These are phyloP conservation scores for Lipomyces japonicus DNA, from an alignment of 805 yeast genomes.

Conservation along the genomic window DNA sequence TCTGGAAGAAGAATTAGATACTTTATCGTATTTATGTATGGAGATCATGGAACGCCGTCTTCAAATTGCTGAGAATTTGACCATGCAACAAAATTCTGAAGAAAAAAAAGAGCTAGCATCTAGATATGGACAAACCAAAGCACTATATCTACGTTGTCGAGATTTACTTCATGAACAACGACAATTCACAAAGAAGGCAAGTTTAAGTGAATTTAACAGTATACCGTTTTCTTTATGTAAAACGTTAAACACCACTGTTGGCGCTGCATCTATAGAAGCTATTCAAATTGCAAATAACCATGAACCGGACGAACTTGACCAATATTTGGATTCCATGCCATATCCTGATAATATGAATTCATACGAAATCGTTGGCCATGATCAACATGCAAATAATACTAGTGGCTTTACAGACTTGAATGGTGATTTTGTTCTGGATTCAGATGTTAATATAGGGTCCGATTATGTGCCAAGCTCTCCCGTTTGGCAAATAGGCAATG, in stretches of 20 bases:
- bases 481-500: background rate
- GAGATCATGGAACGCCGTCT: conserved; percentile 14
- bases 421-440: conserved; percentile 2
- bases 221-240: no score
- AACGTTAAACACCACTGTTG: no score
- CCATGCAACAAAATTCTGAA: conserved; percentile 6
- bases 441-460: background rate
- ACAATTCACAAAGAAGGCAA: no score
- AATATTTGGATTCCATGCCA: background rate
- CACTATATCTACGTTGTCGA: conserved; percentile 8
- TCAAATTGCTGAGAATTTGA: conserved; percentile 13
- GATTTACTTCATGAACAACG: background rate
- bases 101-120: conserved; percentile 6
- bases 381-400: background rate
- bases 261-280: background rate
- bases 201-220: no score
- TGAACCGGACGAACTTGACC: no score
- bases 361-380: background rate
- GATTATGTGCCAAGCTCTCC: background rate
- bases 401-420: conserved; percentile 1
- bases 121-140: conserved; percentile 10
- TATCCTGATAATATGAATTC: background rate
- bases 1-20: conserved; percentile 4
- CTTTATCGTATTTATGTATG: conserved; percentile 7
- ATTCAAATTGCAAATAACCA: background rate